phyloP scores from a whole-genome alignment of 1,284 basidiomycete genomes.

The Ustilago tritici region DNA sequence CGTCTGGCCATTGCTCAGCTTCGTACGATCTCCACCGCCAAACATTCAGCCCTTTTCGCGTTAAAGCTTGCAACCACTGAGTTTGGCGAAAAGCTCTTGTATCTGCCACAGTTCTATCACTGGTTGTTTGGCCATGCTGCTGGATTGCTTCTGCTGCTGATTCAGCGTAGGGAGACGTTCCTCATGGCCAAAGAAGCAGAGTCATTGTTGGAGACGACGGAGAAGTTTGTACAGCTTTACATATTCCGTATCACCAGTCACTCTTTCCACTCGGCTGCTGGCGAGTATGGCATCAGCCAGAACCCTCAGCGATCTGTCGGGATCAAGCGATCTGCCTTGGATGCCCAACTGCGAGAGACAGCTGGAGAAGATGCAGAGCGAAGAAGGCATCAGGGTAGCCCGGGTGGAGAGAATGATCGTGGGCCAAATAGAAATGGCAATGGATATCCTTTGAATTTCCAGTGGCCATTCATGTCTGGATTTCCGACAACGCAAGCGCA shows the following conservation, averaged over 20 bases:
- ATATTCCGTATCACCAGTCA: constrained; percentile 49
- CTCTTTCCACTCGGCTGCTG: constrained; percentile 33
- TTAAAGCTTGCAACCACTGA: constrained; percentile 51
- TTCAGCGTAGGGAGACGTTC: constrained; percentile 43
- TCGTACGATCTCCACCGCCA: constrained; percentile 54
- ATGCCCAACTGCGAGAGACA: constrained; percentile 18
- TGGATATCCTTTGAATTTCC: constrained; percentile 32
- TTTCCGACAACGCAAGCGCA: constrained; percentile 27
- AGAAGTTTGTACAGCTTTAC: constrained; percentile 55
- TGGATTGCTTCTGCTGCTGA: constrained; percentile 50
- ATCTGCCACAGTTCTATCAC: constrained; percentile 61
- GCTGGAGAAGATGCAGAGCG: constrained; percentile 1
- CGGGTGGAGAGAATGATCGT: constrained; percentile 1
- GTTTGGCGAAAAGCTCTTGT: constrained; percentile 56
- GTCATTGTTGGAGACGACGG: constrained; percentile 34
- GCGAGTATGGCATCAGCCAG: not conserved
- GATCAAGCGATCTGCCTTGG: constrained; percentile 38
- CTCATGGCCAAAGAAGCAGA: constrained; percentile 56
- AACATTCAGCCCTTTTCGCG: constrained; percentile 52
- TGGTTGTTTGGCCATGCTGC: constrained; percentile 59
- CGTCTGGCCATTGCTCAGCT: constrained; percentile 48
- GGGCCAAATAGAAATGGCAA: constrained; percentile 10
- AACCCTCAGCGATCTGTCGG: constrained; percentile 11
- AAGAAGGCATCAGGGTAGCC: not conserved
- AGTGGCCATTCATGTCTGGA: constrained; percentile 47